A percentile compares a stretch with the other conserved stretches of the same genome.
phyloP scores from a whole-genome alignment of 495 filamentous ascomycete species.

The Aspergillus affinis region DNA sequence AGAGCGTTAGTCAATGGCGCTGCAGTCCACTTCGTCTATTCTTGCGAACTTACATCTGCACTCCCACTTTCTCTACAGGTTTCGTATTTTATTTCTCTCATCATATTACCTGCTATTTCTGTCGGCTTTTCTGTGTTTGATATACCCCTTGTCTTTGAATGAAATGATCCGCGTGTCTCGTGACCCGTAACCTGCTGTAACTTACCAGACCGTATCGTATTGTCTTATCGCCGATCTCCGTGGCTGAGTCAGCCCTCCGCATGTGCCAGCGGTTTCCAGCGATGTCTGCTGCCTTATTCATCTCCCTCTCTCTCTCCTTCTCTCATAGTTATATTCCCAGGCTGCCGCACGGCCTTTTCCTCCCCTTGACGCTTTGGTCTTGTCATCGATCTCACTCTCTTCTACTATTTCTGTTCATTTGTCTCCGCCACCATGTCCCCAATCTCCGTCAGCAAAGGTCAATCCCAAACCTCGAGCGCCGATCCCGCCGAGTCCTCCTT shows the following conservation, averaged over 20 bases:
- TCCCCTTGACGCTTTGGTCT: not conserved
- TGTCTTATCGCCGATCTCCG: slow-evolving; percentile 25
- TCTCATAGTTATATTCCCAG: not conserved
- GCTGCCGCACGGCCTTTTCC: not conserved
- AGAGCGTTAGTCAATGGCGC: not conserved
- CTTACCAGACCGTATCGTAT: not conserved
- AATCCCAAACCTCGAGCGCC: slow-evolving; percentile 6
- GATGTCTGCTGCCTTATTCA: slow-evolving; percentile 3
- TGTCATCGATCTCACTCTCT: no score
- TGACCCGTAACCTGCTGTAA: not conserved
- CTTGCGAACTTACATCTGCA: not conserved
- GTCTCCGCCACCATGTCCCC: slow-evolving; percentile 28
- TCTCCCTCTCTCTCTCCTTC: not conserved
- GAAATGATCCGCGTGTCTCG: not conserved
- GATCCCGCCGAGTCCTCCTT: slow-evolving; percentile 31
- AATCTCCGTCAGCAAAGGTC: slow-evolving; percentile 30
- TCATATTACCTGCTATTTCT: not conserved
- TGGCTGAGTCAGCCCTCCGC: slow-evolving; percentile 34
- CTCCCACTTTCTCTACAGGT: not conserved
- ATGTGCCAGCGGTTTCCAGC: slow-evolving; percentile 37
- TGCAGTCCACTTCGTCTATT: no score
- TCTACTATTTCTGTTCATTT: no score
- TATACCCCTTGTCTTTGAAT: slow-evolving; percentile 26
- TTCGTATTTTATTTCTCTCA: slow-evolving; percentile 5
- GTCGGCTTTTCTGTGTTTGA: slow-evolving; percentile 11